These are phyloP conservation scores for Rhizopogon vesiculosus DNA, from an alignment of 768 basidiomycete species.

Conservation along the genomic window DNA sequence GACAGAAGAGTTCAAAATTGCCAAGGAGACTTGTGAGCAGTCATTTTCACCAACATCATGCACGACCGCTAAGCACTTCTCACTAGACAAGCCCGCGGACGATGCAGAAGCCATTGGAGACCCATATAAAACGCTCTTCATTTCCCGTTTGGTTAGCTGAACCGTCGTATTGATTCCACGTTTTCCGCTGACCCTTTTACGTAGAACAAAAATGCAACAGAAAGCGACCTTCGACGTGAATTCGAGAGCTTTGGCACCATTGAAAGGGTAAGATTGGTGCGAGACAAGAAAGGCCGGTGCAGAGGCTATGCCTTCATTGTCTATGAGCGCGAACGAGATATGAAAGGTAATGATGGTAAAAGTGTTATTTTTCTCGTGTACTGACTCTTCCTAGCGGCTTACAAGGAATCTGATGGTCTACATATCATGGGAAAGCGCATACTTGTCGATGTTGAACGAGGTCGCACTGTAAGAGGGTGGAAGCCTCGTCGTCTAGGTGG, in stretches of 20 bases:
- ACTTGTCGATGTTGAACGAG: slow-evolving; percentile 96
- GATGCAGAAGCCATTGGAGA: slow-evolving; percentile 90
- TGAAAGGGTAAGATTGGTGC: slow-evolving; percentile 90
- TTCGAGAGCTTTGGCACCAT: slow-evolving; percentile 95
- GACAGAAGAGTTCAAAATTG: slow-evolving; percentile 69
- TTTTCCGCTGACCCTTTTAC: slow-evolving; percentile 13
- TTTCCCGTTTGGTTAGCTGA: slow-evolving; percentile 74
- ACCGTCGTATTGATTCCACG: not conserved
- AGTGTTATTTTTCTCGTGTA: slow-evolving; percentile 10
- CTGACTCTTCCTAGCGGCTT: slow-evolving; percentile 58
- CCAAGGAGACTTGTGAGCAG: slow-evolving; percentile 80
- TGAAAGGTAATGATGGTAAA: slow-evolving; percentile 72
- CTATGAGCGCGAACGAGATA: slow-evolving; percentile 96
- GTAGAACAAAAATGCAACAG: slow-evolving; percentile 89
- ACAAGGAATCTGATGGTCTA: slow-evolving; percentile 97
- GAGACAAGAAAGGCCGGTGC: slow-evolving; percentile 83
- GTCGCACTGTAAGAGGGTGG: slow-evolving; percentile 97
- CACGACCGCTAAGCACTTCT: slow-evolving; percentile 7
- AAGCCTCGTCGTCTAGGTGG: slow-evolving; percentile 95
- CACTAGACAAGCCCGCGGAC: slow-evolving; percentile 85
- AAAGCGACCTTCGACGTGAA: slow-evolving; percentile 88
- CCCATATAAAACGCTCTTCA: slow-evolving; percentile 97
- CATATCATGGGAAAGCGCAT: slow-evolving; percentile 96
- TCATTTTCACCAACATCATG: not conserved
- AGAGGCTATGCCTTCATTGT: slow-evolving; percentile 96